Evolutionary conservation across 1,139 yeast genomes (phyloP).

Genomic region (Lodderomyces orthopsilosis): DNA sequence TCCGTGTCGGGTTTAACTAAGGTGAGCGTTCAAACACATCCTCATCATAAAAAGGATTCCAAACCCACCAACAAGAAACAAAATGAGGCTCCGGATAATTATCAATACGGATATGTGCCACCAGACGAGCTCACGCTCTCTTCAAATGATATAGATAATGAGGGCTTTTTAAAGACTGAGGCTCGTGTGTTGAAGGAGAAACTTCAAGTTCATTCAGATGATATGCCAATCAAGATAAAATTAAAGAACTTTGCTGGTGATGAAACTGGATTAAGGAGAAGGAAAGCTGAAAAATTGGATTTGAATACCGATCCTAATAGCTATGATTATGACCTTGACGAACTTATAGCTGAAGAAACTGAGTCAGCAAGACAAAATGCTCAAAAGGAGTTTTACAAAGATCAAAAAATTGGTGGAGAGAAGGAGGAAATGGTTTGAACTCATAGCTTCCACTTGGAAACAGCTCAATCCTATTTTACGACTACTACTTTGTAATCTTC

Average conservation of each 20-base stretch:
- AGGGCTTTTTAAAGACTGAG: constrained; percentile 18
- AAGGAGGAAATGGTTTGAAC: constrained; percentile 28
- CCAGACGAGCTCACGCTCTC: constrained; percentile 33
- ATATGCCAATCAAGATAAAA: constrained; percentile 37
- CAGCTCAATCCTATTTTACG: too few species aligned
- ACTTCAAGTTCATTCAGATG: constrained; percentile 35
- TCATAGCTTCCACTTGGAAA: too few species aligned
- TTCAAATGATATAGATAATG: constrained; percentile 11
- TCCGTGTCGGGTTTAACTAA: constrained; percentile 39
- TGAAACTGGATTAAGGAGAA: constrained; percentile 15
- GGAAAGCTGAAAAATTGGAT: constrained; percentile 32
- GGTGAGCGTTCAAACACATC: constrained; percentile 22
- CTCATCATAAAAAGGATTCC: constrained; percentile 8
- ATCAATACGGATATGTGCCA: constrained; percentile 33
- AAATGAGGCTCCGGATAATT: neutral
- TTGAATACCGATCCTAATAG: constrained; percentile 35
- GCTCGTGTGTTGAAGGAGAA: constrained; percentile 31
- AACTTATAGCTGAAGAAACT: constrained; percentile 29
- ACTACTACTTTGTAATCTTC: neutral
- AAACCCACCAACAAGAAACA: neutral
- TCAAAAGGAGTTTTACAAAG: constrained; percentile 25
- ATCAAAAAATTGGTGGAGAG: constrained; percentile 27
- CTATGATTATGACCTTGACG: constrained; percentile 32
- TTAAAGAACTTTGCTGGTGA: constrained; percentile 20
- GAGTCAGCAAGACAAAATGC: constrained; percentile 21